Conservation (phyloP, 1,139 yeast species). For the Yamadazyma conglobata region DNA sequence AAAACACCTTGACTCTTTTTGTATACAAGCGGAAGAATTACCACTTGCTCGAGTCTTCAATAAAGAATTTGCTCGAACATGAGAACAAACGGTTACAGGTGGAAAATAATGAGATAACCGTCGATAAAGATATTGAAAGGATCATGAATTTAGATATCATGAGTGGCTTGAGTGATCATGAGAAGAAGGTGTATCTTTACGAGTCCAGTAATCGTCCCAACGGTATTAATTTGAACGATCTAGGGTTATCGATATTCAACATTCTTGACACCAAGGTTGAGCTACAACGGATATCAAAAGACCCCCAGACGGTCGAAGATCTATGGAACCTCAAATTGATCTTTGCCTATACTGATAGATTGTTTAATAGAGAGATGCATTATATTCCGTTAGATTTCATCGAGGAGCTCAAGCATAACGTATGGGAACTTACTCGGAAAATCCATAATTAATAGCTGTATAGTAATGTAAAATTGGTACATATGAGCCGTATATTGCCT, state of each 20-base stretch:
- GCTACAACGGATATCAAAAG: slow-evolving; percentile 39
- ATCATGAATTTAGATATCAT: slow-evolving; percentile 20
- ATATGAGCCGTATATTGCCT: too few relatives aligned
- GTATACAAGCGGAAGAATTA: slow-evolving; percentile 48
- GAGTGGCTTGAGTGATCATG: slow-evolving; percentile 28
- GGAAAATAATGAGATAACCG: slow-evolving; percentile 26
- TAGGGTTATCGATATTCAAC: slow-evolving; percentile 39
- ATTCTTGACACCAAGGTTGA: slow-evolving; percentile 58
- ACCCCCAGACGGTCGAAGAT: slow-evolving; percentile 50
- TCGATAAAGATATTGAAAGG: slow-evolving; percentile 23
- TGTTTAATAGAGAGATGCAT: slow-evolving; percentile 28
- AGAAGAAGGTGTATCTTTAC: slow-evolving; percentile 31
- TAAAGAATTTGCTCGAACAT: slow-evolving; percentile 34
- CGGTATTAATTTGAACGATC: slow-evolving; percentile 15
- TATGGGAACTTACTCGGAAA: slow-evolving; percentile 31
- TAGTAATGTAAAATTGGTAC: too few relatives aligned
- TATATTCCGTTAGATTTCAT: slow-evolving; percentile 49
- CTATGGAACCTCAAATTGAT: slow-evolving; percentile 64
- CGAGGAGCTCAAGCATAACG: slow-evolving; percentile 45
- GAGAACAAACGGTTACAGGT: slow-evolving; percentile 30
- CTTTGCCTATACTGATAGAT: slow-evolving; percentile 56
- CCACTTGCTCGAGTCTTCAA: slow-evolving; percentile 34
- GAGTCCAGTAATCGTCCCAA: slow-evolving; percentile 20
- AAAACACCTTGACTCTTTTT: slow-evolving; percentile 43
- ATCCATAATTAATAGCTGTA: too few relatives aligned